Evolutionary conservation across 1,139 yeast species (phyloP).

Genomic region (Chernovozyma sophiae-reginae): DNA sequence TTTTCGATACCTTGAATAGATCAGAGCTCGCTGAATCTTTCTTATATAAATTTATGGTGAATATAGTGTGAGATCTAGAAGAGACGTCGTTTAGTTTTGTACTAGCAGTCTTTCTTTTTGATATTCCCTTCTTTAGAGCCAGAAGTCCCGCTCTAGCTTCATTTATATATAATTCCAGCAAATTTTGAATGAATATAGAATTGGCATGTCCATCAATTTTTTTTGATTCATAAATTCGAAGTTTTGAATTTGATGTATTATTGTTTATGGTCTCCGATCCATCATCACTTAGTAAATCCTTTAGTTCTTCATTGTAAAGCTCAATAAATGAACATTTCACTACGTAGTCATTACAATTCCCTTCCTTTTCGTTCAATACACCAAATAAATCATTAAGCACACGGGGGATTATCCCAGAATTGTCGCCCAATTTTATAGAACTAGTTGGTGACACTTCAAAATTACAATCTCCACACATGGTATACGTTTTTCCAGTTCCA

Average conservation of each 20-base stretch:
- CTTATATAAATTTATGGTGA: slow-evolving; percentile 56
- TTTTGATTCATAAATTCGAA: slow-evolving; percentile 50
- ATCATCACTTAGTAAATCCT: slow-evolving; percentile 53
- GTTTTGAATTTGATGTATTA: slow-evolving; percentile 19
- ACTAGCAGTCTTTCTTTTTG: slow-evolving; percentile 58
- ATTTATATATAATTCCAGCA: slow-evolving; percentile 52
- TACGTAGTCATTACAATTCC: slow-evolving; percentile 41
- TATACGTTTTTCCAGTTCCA: slow-evolving; percentile 84
- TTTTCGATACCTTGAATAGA: slow-evolving; percentile 52
- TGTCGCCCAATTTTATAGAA: slow-evolving; percentile 18
- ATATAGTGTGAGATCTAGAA: slow-evolving; percentile 71
- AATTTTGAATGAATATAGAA: slow-evolving; percentile 46
- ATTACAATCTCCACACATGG: slow-evolving; percentile 70
- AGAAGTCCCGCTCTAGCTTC: slow-evolving; percentile 52
- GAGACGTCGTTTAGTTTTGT: slow-evolving; percentile 69
- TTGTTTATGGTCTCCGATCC: slow-evolving; percentile 13
- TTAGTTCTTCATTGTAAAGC: slow-evolving; percentile 67
- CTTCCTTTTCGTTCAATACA: slow-evolving; percentile 22
- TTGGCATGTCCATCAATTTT: slow-evolving; percentile 11
- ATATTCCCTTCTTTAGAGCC: slow-evolving; percentile 51
- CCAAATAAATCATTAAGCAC: slow-evolving; percentile 53
- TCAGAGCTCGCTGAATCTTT: slow-evolving; percentile 33
- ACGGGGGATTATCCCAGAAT: slow-evolving; percentile 69
- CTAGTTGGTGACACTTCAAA: slow-evolving; percentile 12
- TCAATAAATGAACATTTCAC: slow-evolving; percentile 71